These are phyloP conservation scores for Agroathelia rolfsii DNA, from an alignment of 1,284 basidiomycete species.

Conservation along the genomic window DNA sequence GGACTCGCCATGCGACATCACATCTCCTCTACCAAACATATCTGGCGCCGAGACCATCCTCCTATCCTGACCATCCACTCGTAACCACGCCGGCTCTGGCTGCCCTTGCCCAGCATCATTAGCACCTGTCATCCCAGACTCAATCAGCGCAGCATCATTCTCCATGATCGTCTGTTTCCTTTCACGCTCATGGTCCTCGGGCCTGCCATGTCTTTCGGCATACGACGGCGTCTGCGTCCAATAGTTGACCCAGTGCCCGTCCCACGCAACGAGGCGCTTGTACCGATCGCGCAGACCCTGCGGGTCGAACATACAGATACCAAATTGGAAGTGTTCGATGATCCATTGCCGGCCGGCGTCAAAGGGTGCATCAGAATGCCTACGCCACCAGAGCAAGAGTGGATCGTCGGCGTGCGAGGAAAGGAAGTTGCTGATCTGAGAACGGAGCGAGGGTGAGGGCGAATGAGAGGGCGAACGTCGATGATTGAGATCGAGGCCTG, in stretches of 20 bases:
- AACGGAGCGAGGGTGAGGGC: too few species aligned
- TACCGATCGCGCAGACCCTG: constrained; percentile 36
- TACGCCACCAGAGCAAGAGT: constrained; percentile 34
- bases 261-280: constrained; percentile 31
- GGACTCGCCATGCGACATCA: constrained; percentile 10
- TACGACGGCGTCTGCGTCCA: constrained; percentile 44
- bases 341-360: constrained; percentile 37
- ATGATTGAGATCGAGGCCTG: too few species aligned
- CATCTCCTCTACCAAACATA: constrained; percentile 6
- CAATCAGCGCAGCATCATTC: constrained; percentile 22
- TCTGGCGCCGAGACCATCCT: constrained; percentile 6
- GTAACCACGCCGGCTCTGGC: too few species aligned
- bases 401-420: constrained; percentile 29
- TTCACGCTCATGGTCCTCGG: constrained; percentile 1
- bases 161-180: constrained; percentile 14
- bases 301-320: constrained; percentile 46
- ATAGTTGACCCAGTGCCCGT: constrained; percentile 44
- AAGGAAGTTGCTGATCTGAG: constrained; percentile 27
- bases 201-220: background rate
- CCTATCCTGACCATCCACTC: too few species aligned
- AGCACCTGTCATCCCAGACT: constrained; percentile 18
- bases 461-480: too few species aligned
- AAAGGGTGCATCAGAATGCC: constrained; percentile 39
- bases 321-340: constrained; percentile 44
- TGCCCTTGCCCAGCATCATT: too few species aligned